Conservation (phyloP, 495 filamentous ascomycete species). For the Podospora fimiseda region DNA sequence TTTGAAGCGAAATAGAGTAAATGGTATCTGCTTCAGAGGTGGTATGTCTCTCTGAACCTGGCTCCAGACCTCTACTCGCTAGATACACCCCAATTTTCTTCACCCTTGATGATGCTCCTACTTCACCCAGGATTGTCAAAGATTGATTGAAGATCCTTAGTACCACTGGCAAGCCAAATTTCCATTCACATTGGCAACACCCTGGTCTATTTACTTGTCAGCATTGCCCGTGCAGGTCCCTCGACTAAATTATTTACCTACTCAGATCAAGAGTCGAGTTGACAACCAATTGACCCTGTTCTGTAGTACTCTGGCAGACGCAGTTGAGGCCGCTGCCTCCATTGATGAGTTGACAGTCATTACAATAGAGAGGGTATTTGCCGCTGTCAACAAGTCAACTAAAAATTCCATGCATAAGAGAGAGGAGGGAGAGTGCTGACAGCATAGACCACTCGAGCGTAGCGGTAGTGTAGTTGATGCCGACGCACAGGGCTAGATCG, state of each 20-base stretch:
- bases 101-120: no score
- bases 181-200: not conserved
- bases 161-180: not conserved
- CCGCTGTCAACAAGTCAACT: no score
- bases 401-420: not conserved
- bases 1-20: no score
- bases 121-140: no score
- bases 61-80: no score
- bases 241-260: no score
- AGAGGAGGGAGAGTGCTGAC: constrained; percentile 4
- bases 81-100: no score
- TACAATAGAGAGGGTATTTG: constrained; percentile 21
- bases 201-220: not conserved
- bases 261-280: constrained; percentile 7
- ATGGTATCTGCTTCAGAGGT: no score
- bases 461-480: constrained; percentile 6
- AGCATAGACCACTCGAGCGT: constrained; percentile 8
- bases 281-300: not conserved
- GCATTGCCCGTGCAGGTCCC: not conserved
- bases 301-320: constrained; percentile 8
- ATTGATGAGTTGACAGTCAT: constrained; percentile 8
- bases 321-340: not conserved
- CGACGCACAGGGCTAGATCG: not conserved
- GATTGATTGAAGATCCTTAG: no score
- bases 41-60: no score